Evolutionary conservation across 192 early-diverging fungal genomes (phyloP).

Genomic region (Linnemannia elongata): DNA sequence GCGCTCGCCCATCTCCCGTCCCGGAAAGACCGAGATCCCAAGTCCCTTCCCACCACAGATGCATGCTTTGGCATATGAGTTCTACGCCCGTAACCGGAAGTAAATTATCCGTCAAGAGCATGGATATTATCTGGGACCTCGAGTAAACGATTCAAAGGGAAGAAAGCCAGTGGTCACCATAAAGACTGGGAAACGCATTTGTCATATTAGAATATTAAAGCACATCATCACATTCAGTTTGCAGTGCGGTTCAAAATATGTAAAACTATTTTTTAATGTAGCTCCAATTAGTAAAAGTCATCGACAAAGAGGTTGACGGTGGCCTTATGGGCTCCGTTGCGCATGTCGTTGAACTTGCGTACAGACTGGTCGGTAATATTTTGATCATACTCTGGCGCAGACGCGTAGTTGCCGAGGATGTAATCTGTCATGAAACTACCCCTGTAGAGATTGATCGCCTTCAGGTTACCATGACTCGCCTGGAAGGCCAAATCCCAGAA

Average conservation of each 20-base stretch:
- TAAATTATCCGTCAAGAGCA: constrained; percentile 13
- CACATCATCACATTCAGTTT: not conserved
- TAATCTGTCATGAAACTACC: constrained; percentile 43
- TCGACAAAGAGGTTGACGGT: constrained; percentile 34
- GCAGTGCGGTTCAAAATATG: not conserved
- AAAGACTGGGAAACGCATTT: not conserved
- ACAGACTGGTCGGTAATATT: constrained; percentile 44
- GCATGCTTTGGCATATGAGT: constrained; percentile 94
- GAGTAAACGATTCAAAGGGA: not conserved
- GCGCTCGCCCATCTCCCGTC: constrained; percentile 89
- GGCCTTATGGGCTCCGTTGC: constrained; percentile 39
- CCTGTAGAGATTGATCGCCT: constrained; percentile 36
- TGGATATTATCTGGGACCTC: not conserved
- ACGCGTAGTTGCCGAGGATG: constrained; percentile 45
- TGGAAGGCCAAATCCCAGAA: constrained; percentile 56
- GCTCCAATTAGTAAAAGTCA: constrained; percentile 17
- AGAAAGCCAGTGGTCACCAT: not conserved
- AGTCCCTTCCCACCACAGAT: constrained; percentile 92
- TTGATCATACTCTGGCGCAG: constrained; percentile 40
- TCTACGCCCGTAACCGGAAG: constrained; percentile 78
- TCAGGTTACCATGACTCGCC: constrained; percentile 23
- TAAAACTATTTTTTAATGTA: not conserved
- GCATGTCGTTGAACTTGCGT: constrained; percentile 44
- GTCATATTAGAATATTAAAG: constrained; percentile 9
- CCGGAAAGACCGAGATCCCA: constrained; percentile 90